These are phyloP conservation scores for Triticum urartu DNA, from an alignment of 176 grass and related monocot species.

Conservation along the genomic window DNA sequence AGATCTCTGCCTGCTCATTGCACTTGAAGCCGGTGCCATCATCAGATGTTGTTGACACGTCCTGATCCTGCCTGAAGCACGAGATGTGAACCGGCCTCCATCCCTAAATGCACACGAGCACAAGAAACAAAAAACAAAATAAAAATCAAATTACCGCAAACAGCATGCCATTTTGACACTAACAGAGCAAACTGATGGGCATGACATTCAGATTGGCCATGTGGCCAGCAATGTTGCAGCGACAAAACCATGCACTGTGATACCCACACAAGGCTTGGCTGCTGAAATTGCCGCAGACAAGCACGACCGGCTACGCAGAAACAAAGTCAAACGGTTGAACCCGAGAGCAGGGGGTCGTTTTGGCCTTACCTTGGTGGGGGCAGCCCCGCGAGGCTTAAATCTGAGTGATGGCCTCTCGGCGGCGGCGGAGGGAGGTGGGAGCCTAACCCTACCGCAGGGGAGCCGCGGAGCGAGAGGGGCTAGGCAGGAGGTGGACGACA, in stretches of 20 bases:
- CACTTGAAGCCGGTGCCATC: constrained; percentile 20
- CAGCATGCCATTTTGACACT: not conserved
- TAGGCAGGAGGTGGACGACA: constrained; percentile 41
- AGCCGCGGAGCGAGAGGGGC: not conserved
- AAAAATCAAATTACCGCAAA: not conserved
- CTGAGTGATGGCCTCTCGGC: not conserved
- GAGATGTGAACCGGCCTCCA: constrained; percentile 38
- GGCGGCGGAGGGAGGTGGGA: not conserved
- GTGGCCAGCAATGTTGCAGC: not conserved
- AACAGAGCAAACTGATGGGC: not conserved
- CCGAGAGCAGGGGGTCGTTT: not conserved
- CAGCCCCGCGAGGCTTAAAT: not conserved
- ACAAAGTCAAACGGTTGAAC: not conserved
- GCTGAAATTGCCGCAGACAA: not conserved
- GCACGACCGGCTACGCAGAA: not conserved
- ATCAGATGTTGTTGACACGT: constrained; percentile 30
- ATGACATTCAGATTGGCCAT: not conserved
- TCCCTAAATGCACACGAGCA: constrained; percentile 35
- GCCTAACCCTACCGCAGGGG: not conserved
- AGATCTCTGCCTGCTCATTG: not conserved
- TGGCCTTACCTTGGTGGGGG: constrained; percentile 29
- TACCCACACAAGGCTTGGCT: not conserved
- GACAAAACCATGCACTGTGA: not conserved
- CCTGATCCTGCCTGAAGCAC: constrained; percentile 62
- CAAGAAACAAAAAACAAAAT: not conserved